Conservation (phyloP, 2,329 filamentous ascomycete species). For the Penicillium glabrum region DNA sequence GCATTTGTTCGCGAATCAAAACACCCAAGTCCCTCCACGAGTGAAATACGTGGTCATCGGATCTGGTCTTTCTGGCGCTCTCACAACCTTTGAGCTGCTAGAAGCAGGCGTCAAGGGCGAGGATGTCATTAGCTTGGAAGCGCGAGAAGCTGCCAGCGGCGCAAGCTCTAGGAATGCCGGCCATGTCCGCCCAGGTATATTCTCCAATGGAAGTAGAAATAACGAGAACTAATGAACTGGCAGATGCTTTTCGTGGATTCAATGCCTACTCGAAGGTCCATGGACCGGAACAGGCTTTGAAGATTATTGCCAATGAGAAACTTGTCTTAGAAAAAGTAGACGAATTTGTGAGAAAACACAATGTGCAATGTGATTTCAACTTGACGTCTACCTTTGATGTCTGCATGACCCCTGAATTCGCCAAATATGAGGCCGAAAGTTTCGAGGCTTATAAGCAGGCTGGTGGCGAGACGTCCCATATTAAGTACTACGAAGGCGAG, state of each 20-base stretch:
- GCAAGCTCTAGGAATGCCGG: slow-evolving; percentile 25
- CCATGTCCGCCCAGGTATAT: slow-evolving; percentile 23
- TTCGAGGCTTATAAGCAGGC: slow-evolving; percentile 41
- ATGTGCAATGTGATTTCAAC: slow-evolving; percentile 49
- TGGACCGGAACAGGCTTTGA: slow-evolving; percentile 46
- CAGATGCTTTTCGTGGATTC: slow-evolving; percentile 51
- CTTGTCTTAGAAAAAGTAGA: slow-evolving; percentile 42
- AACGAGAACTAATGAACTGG: not conserved
- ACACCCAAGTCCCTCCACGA: not conserved
- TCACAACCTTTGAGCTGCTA: slow-evolving; percentile 19
- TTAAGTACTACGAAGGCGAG: slow-evolving; percentile 41
- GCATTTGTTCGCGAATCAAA: slow-evolving; percentile 12
- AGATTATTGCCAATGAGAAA: slow-evolving; percentile 48
- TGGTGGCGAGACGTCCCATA: slow-evolving; percentile 47
- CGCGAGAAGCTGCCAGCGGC: slow-evolving; percentile 23
- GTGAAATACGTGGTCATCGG: slow-evolving; percentile 20
- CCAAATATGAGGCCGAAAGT: slow-evolving; percentile 44
- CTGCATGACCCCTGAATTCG: slow-evolving; percentile 50
- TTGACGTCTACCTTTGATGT: slow-evolving; percentile 50
- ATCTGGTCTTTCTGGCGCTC: slow-evolving; percentile 20
- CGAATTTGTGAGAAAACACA: slow-evolving; percentile 43
- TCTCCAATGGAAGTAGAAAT: not conserved
- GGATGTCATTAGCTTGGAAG: slow-evolving; percentile 22
- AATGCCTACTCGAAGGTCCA: slow-evolving; percentile 44
- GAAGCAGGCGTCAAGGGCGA: slow-evolving; percentile 14